phyloP scores from a whole-genome alignment of 345 rosid species.

The Anastatica hierochuntica region DNA sequence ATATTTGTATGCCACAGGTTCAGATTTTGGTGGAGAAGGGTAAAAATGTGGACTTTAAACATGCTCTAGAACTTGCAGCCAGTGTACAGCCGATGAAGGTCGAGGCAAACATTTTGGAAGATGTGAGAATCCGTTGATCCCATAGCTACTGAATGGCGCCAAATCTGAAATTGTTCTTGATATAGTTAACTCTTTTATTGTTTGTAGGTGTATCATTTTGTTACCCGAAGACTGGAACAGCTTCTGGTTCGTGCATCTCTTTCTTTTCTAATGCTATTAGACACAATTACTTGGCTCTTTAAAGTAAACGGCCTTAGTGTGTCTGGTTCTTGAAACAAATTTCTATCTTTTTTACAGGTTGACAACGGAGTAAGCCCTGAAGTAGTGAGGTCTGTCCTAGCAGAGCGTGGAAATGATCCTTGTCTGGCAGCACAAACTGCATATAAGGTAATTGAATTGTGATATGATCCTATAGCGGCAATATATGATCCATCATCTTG shows the following conservation, averaged over 20 bases:
- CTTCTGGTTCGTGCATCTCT: slow-evolving; percentile 49
- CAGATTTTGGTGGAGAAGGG: slow-evolving; percentile 79
- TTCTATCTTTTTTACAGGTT: slow-evolving; percentile 39
- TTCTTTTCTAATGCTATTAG: background rate
- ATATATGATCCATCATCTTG: too few relatives aligned
- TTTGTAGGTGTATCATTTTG: slow-evolving; percentile 64
- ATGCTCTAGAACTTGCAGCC: slow-evolving; percentile 63
- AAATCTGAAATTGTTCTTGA: background rate
- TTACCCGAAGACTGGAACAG: slow-evolving; percentile 86
- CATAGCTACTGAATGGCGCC: background rate
- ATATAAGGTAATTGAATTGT: slow-evolving; percentile 40
- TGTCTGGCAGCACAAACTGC: slow-evolving; percentile 83
- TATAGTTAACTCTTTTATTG: background rate
- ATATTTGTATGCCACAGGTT: slow-evolving; percentile 40
- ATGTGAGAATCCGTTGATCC: slow-evolving; percentile 44
- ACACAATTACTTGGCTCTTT: background rate
- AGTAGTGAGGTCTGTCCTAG: slow-evolving; percentile 76
- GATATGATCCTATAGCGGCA: background rate
- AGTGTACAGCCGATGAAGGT: slow-evolving; percentile 62
- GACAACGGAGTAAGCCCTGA: slow-evolving; percentile 78
- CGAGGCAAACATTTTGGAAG: slow-evolving; percentile 42
- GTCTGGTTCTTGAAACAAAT: slow-evolving; percentile 1
- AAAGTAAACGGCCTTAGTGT: background rate
- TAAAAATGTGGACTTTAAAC: slow-evolving; percentile 51
- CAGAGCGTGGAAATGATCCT: slow-evolving; percentile 72